Percentiles rank a stretch among this genome's conserved stretches.
phyloP scores from a whole-genome alignment of 2,329 filamentous ascomycete genomes.

The Colletotrichum somersetense region DNA sequence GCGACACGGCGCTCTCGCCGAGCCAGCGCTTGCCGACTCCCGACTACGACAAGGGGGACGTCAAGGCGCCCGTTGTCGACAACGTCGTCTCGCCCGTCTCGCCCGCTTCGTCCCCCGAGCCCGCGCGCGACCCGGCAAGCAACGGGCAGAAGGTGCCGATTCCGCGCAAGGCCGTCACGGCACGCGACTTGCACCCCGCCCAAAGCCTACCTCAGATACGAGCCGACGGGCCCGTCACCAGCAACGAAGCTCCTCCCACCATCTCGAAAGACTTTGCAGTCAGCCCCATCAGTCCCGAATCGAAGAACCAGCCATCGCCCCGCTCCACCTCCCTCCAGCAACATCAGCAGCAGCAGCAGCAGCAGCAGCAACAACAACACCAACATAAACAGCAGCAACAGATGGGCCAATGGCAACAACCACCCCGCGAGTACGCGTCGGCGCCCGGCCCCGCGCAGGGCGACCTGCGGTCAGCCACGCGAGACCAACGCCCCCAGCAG shows the following conservation, averaged over 20 bases:
- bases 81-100: constrained; percentile 58
- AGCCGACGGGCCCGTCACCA: constrained; percentile 41
- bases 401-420: constrained; percentile 17
- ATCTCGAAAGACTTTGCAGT: constrained; percentile 41
- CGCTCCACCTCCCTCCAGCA: constrained; percentile 49
- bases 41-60: constrained; percentile 61
- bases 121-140: constrained; percentile 44
- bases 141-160: constrained; percentile 43
- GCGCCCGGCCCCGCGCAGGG: constrained; percentile 13
- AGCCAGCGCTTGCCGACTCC: constrained; percentile 60
- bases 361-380: background rate
- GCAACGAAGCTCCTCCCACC: constrained; percentile 45
- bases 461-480: constrained; percentile 24
- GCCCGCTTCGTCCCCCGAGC: constrained; percentile 59
- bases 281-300: constrained; percentile 41
- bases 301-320: constrained; percentile 48
- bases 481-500: constrained; percentile 28
- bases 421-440: constrained; percentile 16
- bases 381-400: background rate
- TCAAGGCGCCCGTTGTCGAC: constrained; percentile 53
- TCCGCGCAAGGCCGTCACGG: constrained; percentile 47
- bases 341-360: constrained; percentile 24
- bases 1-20: constrained; percentile 40
- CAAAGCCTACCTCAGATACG: constrained; percentile 46
- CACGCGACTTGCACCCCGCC: constrained; percentile 44